Evolutionary conservation across 768 basidiomycete genomes (phyloP), one percentile per base, ranked within the genome.

Genomic region (Daedalea quercina): DNA sequence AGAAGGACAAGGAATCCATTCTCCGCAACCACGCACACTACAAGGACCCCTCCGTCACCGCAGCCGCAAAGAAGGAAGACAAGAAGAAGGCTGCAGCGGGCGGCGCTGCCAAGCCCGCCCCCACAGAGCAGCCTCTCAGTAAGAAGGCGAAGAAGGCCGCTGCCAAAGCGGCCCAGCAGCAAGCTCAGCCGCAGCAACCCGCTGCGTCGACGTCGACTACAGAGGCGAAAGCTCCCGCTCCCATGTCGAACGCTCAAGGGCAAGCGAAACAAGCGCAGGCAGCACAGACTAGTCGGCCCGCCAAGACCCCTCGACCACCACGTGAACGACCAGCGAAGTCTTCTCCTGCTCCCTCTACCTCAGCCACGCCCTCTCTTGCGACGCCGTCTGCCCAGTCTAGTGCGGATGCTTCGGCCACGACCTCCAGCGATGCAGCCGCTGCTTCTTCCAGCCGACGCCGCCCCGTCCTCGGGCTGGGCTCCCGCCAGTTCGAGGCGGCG

Each of bases 1-100:
- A 81, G 60, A 84, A 79, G 60, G 89, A 87, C 64, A 90, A 83
- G 62, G 84, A 85, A 60, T 71, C 80, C 25, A 88, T 85, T 53
- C 70, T 83, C 28, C 80, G 85, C 35, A 86, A 82, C 52, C 86
- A 90, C 35, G 77, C 80, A 0, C 87, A 87, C 63, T 85, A 86
- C 69, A 84, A 83, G 63, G 82, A 81, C 34, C 65, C 67, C 46
- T 58, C 64, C 6, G 63, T 63, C 42, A 65, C 60, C 25, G 53
- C 63, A 19, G 47, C 65, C 1, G 46, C 63, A 11, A 41, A 64
- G 23, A 62, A 67, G 8, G 69, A 72, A 47, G 55, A 65, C 17
- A 68, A 69, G 64, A 74, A 73, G 53, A 72, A 72, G 20, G 75
- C 53, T 8, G 44, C 46, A 19, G 43, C 44, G 13, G 55, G 52